Base-by-base conservation (phyloP, 495 filamentous ascomycete genomes). In the Lasiosphaeria hispida region DNA sequence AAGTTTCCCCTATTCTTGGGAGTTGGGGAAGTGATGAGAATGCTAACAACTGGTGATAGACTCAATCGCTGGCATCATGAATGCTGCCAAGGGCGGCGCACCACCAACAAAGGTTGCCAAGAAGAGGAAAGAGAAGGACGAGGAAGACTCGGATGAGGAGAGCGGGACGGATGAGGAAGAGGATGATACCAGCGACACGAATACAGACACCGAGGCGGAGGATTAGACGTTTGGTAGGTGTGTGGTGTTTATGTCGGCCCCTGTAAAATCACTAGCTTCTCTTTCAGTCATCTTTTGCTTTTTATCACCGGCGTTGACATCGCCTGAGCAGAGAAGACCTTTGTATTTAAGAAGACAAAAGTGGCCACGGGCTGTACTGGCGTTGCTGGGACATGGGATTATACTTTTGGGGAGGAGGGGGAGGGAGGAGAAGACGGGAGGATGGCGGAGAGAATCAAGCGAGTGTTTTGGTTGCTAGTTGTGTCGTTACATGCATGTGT, bases 31-130 rank as follows among this genome's bases (percentile, higher is more conserved):
- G 13, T 43, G 18, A 64, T 53, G 59, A 49, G 43, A 63, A 72
- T 62, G 69, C 72, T 73, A 59, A 77, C 61, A 39, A 53, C 39
- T 41, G 8, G 11, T 34, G 3, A 14, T 39, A 97, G 94, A 97
- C 76, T 92, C 94, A 2, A 78, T 98, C 65, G 93, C 92, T 18
- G 95, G 94, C 52, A 91, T 96, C 75, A 97, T 97, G 94, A 85
- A 86, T 42, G 88, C 90, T 0, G 82, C 96, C 52, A 95, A 94
- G 72, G 72, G 77, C 53, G 72, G 80, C 17, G 74, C 83, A 17
- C 71, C 79, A 61, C 79, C 83, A 61, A 17, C 57, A 14, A 45
- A 51, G 37, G 70, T 74, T 39, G 65, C 64, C 37, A 86, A 85
- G 73, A 79, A 81, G 69, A 75, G 63, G 68, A 77, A 77, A 66